These are phyloP conservation scores for Curvularia hawaiiensis DNA, from an alignment of 2,329 filamentous ascomycete genomes.

Conservation along the genomic window DNA sequence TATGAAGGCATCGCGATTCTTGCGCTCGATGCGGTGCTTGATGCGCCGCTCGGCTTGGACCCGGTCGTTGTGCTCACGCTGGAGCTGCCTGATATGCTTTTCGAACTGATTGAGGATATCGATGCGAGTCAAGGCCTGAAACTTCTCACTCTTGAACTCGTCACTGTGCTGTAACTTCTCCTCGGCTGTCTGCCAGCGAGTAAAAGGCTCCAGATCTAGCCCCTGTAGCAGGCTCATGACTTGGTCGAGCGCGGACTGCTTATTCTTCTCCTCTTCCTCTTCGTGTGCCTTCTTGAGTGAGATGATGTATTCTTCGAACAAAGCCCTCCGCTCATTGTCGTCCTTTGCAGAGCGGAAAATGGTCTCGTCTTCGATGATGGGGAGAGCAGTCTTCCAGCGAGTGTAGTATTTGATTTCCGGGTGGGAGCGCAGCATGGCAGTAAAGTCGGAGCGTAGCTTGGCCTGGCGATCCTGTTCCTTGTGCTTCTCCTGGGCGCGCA, in stretches of 20 bases:
- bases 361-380: slow-evolving; percentile 92
- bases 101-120: slow-evolving; percentile 94
- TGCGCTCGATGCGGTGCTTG: slow-evolving; percentile 81
- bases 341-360: slow-evolving; percentile 91
- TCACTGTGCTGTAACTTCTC: slow-evolving; percentile 77
- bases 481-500: slow-evolving; percentile 91
- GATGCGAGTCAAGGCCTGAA: slow-evolving; percentile 81
- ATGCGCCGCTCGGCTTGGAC: slow-evolving; percentile 85
- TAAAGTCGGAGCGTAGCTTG: slow-evolving; percentile 92
- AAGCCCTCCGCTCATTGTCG: slow-evolving; percentile 82
- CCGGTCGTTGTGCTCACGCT: slow-evolving; percentile 88
- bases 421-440: slow-evolving; percentile 93
- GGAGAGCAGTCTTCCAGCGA: slow-evolving; percentile 93
- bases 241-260: slow-evolving; percentile 83
- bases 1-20: slow-evolving; percentile 81
- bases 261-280: slow-evolving; percentile 73
- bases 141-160: slow-evolving; percentile 79
- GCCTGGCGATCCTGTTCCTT: slow-evolving; percentile 89
- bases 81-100: slow-evolving; percentile 90
- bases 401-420: slow-evolving; percentile 98
- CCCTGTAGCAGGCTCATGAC: slow-evolving; percentile 77
- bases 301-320: slow-evolving; percentile 92
- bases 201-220: slow-evolving; percentile 88
- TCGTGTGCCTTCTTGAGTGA: slow-evolving; percentile 81
- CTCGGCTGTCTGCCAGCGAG: slow-evolving; percentile 91